Base-by-base conservation (phyloP, 164 flowering plant species). In the Kalanchoe fedtschenkoi region DNA sequence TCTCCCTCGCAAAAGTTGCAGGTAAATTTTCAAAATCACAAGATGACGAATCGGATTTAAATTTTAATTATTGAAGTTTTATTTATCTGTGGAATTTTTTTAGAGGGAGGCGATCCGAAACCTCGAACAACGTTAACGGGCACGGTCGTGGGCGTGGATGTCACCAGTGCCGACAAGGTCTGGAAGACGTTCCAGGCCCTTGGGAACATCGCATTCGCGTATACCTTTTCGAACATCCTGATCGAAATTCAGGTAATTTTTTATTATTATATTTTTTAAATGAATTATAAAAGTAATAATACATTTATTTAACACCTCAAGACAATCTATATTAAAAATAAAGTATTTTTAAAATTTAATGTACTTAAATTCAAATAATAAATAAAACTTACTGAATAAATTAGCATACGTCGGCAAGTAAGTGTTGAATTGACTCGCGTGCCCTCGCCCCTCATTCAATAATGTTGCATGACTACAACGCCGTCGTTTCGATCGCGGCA, bases 161-260 rank as follows among this genome's bases (percentile, higher is more conserved):
- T 75, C 28, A 58, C 80, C 28, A 61, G 66, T n/a, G 66, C 76
- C 22, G 75, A 77, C 6, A 82, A 80, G 63, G 57, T 65, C 0
- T 84, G 85, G 83, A 74, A 60, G 9, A 69, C 66, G 60, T 80
- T 84, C 58, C 62, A 66, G 56, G 90, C 90, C 34, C 30, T 81
- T n/a, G 87, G 85, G 14, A 70, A 82, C 51, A 74, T 84, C 62
- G 81, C 81, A 22, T 76, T 82, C 66, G 77, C 87, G 39, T 80
- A 68, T 66, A 30, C 80, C 16, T 82, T 69, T 64, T 71, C 82
- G 55, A 62, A 55, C 62, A 65, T 84, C 67, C 62, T 82, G 57
- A 66, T 84, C 21, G 87, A 84, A 60, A 79, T 84, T 34, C 87
- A 84, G 91, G 99, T 60, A 34, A 7, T 34, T 7, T 16, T 58